These are phyloP conservation scores for Annulohypoxylon truncatum DNA, from an alignment of 2,329 filamentous ascomycete genomes.

Conservation along the genomic window DNA sequence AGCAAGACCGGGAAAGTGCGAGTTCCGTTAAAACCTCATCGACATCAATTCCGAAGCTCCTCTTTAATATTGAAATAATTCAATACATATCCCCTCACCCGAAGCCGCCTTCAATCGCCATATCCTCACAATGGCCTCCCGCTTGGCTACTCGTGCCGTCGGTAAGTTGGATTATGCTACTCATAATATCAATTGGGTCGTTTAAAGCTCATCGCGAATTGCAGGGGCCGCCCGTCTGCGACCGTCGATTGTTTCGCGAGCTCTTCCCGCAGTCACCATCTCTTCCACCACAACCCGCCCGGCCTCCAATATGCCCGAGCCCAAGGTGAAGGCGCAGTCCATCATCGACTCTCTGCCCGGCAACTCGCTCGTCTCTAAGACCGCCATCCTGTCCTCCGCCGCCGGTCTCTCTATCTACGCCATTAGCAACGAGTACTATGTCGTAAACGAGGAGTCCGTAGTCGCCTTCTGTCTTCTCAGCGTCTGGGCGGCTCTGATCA, in stretches of 20 bases:
- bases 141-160: slow-evolving; percentile 93
- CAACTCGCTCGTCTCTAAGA: slow-evolving; percentile 93
- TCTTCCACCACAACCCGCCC: slow-evolving; percentile 75
- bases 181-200: slow-evolving; percentile 53
- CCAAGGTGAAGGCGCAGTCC: slow-evolving; percentile 96
- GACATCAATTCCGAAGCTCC: slow-evolving; percentile 42
- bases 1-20: slow-evolving; percentile 38
- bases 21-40: slow-evolving; percentile 53
- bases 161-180: slow-evolving; percentile 70
- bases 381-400: slow-evolving; percentile 92
- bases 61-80: slow-evolving; percentile 53
- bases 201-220: slow-evolving; percentile 47
- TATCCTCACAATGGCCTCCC: slow-evolving; percentile 91
- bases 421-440: slow-evolving; percentile 99
- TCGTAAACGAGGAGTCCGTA: slow-evolving; percentile 98
- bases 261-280: slow-evolving; percentile 80
- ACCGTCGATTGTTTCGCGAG: slow-evolving; percentile 79
- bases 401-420: slow-evolving; percentile 92
- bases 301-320: slow-evolving; percentile 84
- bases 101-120: slow-evolving; percentile 63
- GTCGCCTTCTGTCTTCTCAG: slow-evolving; percentile 91
- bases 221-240: slow-evolving; percentile 91
- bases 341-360: slow-evolving; percentile 94
- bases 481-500: slow-evolving; percentile 92
- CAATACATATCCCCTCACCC: slow-evolving; percentile 50